Conservation (phyloP, 169 alveolate species). For the Plasmodium ovale region DNA sequence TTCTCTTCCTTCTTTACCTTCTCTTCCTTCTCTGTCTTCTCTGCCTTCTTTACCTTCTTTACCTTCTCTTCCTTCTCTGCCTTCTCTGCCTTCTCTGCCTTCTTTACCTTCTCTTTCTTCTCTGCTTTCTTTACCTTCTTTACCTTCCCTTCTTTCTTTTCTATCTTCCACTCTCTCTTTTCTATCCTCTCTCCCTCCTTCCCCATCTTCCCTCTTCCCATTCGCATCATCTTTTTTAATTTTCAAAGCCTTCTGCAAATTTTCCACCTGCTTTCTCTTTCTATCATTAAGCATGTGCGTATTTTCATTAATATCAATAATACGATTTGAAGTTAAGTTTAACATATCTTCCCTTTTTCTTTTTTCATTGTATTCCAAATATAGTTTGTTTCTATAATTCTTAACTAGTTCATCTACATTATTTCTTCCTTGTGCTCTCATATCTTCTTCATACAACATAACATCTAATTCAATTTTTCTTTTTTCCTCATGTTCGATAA, state of each 20-base stretch:
- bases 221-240: slow-evolving; percentile 30
- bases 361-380: slow-evolving; percentile 69
- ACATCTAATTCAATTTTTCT: slow-evolving; percentile 73
- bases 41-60: not conserved
- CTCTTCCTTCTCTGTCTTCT: not conserved
- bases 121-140: slow-evolving; percentile 55
- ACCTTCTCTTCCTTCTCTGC: not conserved
- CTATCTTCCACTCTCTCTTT: not conserved
- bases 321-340: slow-evolving; percentile 13
- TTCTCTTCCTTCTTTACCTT: not conserved
- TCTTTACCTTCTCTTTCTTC: slow-evolving; percentile 27
- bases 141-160: slow-evolving; percentile 35
- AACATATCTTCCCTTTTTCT: slow-evolving; percentile 45
- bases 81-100: slow-evolving; percentile 3
- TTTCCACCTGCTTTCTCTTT: slow-evolving; percentile 62
- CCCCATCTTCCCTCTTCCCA: not conserved
- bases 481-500: slow-evolving; percentile 74
- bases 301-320: slow-evolving; percentile 39
- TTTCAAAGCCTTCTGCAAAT: slow-evolving; percentile 43
- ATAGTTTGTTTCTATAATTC: slow-evolving; percentile 64
- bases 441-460: slow-evolving; percentile 60
- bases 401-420: slow-evolving; percentile 37
- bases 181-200: not conserved
- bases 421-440: slow-evolving; percentile 46
- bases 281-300: slow-evolving; percentile 73